phyloP scores from a whole-genome alignment of 495 filamentous ascomycete genomes.

The Parachaetomium inaequale region DNA sequence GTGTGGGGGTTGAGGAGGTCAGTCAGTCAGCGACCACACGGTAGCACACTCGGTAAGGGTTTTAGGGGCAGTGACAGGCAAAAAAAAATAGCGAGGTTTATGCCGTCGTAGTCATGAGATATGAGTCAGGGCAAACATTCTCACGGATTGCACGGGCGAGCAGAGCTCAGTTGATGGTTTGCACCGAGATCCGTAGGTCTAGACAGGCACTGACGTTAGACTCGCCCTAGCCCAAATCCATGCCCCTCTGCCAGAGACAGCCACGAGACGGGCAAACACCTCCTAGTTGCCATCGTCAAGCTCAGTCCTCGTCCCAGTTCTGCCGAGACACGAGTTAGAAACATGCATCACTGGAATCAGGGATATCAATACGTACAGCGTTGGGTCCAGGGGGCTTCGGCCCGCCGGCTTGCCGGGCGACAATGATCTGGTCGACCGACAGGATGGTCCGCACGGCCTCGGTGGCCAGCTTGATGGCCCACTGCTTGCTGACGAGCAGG shows the following conservation, averaged over 20 bases:
- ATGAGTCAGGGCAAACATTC: neutral
- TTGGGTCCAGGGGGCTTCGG: slow-evolving; percentile 95
- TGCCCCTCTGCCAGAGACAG: neutral
- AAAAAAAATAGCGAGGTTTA: neutral
- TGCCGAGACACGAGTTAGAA: slow-evolving; percentile 30
- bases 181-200: neutral
- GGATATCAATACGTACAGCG: slow-evolving; percentile 42
- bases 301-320: slow-evolving; percentile 97
- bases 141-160: neutral
- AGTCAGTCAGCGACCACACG: too few relatives aligned
- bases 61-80: too few relatives aligned
- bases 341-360: neutral
- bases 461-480: slow-evolving; percentile 94
- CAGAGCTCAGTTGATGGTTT: neutral
- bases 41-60: too few relatives aligned
- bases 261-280: neutral
- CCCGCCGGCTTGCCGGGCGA: slow-evolving; percentile 93
- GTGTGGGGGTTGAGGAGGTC: too few relatives aligned
- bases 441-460: slow-evolving; percentile 92
- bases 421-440: slow-evolving; percentile 98
- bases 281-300: neutral
- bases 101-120: neutral
- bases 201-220: neutral
- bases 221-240: slow-evolving; percentile 2
- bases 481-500: slow-evolving; percentile 83